Evolutionary conservation across 2,329 filamentous ascomycete species (phyloP).

Genomic region (Pyrenophora teres): DNA sequence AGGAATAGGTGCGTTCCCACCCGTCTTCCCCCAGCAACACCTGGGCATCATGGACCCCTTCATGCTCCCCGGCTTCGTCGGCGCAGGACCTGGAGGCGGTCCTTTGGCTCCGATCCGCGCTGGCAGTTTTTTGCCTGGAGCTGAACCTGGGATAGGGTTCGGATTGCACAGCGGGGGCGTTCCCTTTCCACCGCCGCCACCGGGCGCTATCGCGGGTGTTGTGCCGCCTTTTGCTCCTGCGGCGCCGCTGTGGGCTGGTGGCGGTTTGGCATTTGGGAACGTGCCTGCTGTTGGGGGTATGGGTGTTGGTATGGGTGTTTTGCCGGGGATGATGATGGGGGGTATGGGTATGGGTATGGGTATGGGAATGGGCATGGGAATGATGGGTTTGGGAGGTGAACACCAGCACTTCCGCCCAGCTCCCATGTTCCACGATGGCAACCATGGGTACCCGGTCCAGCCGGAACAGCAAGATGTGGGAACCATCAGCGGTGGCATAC

Average conservation of each 20-base stretch:
- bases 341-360: not conserved
- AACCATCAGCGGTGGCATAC: slow-evolving; percentile 25
- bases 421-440: slow-evolving; percentile 29
- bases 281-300: slow-evolving; percentile 21
- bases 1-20: slow-evolving; percentile 34
- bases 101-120: slow-evolving; percentile 32
- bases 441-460: slow-evolving; percentile 24
- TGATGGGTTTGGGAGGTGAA: slow-evolving; percentile 3
- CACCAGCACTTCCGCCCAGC: slow-evolving; percentile 26
- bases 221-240: slow-evolving; percentile 32
- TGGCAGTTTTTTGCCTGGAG: slow-evolving; percentile 31
- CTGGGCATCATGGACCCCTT: slow-evolving; percentile 30
- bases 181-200: slow-evolving; percentile 34
- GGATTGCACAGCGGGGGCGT: slow-evolving; percentile 28
- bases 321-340: slow-evolving; percentile 22
- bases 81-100: slow-evolving; percentile 24
- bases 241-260: slow-evolving; percentile 30
- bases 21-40: slow-evolving; percentile 12
- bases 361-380: slow-evolving; percentile 10
- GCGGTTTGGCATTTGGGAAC: slow-evolving; percentile 30
- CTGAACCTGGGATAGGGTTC: slow-evolving; percentile 34
- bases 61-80: slow-evolving; percentile 4
- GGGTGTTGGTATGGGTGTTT: not conserved
- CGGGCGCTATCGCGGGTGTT: slow-evolving; percentile 24
- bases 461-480: slow-evolving; percentile 33